A percentile compares a stretch with the other conserved stretches of the same genome.
Evolutionary conservation across 2,329 filamentous ascomycete species (phyloP).

Genomic region (Graphilbum sp.): DNA sequence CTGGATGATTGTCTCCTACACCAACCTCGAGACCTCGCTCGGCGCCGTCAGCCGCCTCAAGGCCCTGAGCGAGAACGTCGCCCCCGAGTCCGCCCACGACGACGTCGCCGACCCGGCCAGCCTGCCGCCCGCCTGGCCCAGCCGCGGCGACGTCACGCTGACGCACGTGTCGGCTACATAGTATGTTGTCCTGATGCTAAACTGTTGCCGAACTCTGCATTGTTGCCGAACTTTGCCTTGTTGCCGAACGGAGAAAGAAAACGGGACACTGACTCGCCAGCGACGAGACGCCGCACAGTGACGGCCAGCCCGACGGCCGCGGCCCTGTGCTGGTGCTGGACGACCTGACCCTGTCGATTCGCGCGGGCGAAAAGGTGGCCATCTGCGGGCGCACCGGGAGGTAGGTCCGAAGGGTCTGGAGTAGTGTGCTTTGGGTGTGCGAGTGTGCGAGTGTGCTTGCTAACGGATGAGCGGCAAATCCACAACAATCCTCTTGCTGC

Average conservation of each 20-base stretch:
- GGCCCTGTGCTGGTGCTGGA: slow-evolving; percentile 5
- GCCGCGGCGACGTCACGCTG: slow-evolving; percentile 12
- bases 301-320: no score
- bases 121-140: slow-evolving; percentile 12
- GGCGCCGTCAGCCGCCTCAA: slow-evolving; percentile 19
- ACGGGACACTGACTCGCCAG: no score
- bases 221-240: no score
- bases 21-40: slow-evolving; percentile 18
- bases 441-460: no score
- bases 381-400: slow-evolving; percentile 27
- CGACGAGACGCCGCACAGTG: no score
- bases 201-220: no score
- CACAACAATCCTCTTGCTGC: slow-evolving; percentile 21
- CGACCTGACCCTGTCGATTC: slow-evolving; percentile 14
- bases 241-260: no score
- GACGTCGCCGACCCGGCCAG: slow-evolving; percentile 11
- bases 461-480: slow-evolving; percentile 23
- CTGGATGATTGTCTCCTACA: slow-evolving; percentile 17
- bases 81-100: slow-evolving; percentile 11
- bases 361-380: slow-evolving; percentile 20
- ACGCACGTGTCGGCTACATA: slow-evolving; percentile 13
- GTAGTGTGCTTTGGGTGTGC: no score
- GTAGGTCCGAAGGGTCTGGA: no score
- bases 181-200: slow-evolving; percentile 1
- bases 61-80: slow-evolving; percentile 13